A percentile compares a stretch with the other conserved stretches of the same genome.
Conservation (phyloP, 2,329 filamentous ascomycete species). For the Alternaria incomplexa region DNA sequence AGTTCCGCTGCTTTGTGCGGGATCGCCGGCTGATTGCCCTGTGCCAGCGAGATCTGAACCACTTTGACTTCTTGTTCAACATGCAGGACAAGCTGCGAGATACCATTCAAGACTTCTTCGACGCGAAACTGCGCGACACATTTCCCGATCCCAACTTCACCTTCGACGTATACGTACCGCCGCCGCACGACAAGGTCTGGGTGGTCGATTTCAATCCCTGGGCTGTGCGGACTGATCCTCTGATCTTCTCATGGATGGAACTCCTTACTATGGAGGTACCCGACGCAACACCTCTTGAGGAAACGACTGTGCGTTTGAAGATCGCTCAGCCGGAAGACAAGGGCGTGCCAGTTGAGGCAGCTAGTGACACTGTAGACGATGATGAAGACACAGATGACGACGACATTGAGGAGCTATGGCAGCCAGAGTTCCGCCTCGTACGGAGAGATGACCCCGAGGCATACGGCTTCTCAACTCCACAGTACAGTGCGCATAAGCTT, state of each 20-base stretch:
- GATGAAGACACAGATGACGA: conserved; percentile 47
- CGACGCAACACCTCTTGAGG: conserved; percentile 4
- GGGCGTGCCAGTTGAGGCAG: neutral
- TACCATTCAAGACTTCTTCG: conserved; percentile 79
- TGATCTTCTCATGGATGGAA: conserved; percentile 90
- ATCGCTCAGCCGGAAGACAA: conserved; percentile 10
- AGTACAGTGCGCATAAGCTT: conserved; percentile 94
- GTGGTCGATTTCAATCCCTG: conserved; percentile 96
- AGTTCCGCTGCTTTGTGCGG: conserved; percentile 96
- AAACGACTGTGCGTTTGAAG: conserved; percentile 39
- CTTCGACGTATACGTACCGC: conserved; percentile 92
- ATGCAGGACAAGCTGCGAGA: conserved; percentile 70
- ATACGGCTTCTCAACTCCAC: conserved; percentile 81
- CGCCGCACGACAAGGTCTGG: conserved; percentile 75
- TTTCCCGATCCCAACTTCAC: conserved; percentile 86
- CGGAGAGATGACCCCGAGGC: conserved; percentile 86
- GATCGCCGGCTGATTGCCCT: conserved; percentile 80
- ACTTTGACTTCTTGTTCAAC: conserved; percentile 80
- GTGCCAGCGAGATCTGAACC: conserved; percentile 86
- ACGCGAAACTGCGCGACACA: conserved; percentile 71
- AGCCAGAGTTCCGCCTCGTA: conserved; percentile 82
- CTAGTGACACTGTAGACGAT: neutral
- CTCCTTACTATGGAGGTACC: conserved; percentile 74
- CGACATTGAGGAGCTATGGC: conserved; percentile 63
- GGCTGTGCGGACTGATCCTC: conserved; percentile 84